Conservation (phyloP, 345 rosid genomes). For the Eucalyptus curtisii region DNA sequence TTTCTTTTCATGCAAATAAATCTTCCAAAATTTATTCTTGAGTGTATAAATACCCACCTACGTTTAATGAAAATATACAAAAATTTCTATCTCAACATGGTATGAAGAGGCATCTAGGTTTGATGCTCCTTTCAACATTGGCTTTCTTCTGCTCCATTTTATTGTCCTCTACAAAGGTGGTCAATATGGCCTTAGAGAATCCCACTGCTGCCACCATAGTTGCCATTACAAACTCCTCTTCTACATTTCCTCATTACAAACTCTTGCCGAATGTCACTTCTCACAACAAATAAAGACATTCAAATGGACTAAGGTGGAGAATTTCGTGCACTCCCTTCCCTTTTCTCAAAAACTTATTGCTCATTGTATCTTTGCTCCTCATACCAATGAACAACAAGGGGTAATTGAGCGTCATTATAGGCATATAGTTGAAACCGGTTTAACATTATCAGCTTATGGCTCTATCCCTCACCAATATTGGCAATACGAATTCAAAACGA, state of each 20-base stretch:
- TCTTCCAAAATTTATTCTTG: not conserved
- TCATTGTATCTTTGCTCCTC: not conserved
- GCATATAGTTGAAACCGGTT: not conserved
- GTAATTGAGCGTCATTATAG: not conserved
- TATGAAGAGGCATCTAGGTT: rapidly evolving
- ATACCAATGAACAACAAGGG: not conserved
- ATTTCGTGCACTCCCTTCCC: not conserved
- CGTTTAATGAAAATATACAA: not conserved
- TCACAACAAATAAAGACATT: not conserved
- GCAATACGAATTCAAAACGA: not conserved
- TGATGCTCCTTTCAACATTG: rapidly evolving
- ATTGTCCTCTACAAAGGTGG: not conserved
- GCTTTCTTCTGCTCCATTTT: not conserved
- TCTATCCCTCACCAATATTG: not conserved
- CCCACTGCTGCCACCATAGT: rapidly evolving
- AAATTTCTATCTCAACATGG: rapidly evolving
- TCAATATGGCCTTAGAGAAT: not conserved
- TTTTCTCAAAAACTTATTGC: not conserved
- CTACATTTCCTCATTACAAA: not conserved
- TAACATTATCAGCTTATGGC: not conserved
- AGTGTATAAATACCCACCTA: not conserved
- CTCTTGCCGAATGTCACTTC: not conserved
- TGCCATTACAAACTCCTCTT: not conserved
- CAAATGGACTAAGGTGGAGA: not conserved
- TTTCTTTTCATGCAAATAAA: not conserved